Percentiles rank a stretch among this genome's conserved stretches.
These are phyloP conservation scores for Huntiella moniliformis DNA, from an alignment of 2,329 filamentous ascomycete genomes.

Conservation along the genomic window DNA sequence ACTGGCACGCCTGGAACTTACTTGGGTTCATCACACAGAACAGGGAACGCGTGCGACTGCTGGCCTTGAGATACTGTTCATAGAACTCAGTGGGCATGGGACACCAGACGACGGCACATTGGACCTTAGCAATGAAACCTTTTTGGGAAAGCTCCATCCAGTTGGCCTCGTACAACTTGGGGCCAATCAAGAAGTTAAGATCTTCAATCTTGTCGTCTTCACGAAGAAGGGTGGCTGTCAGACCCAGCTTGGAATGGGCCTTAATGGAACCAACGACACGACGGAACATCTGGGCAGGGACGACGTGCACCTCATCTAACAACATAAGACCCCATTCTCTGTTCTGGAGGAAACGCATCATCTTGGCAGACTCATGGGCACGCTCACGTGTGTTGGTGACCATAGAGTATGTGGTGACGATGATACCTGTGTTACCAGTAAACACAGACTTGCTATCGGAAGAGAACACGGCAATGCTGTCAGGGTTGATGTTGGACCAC, in stretches of 20 bases:
- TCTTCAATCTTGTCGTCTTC: conserved; percentile 98
- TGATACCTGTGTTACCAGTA: conserved; percentile 77
- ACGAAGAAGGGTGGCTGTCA: conserved; percentile 82
- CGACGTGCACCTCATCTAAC: conserved; percentile 92
- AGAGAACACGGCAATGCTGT: conserved; percentile 88
- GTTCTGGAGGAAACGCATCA: conserved; percentile 82
- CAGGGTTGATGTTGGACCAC: conserved; percentile 88
- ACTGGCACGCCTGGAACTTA: conserved; percentile 95
- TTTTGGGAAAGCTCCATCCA: conserved; percentile 98
- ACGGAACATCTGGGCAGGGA: conserved; percentile 89
- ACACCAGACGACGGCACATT: conserved; percentile 98
- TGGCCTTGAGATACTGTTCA: conserved; percentile 68
- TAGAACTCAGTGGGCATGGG: conserved; percentile 99
- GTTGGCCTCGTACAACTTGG: conserved; percentile 94
- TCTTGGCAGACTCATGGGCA: conserved; percentile 84
- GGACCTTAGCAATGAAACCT: conserved; percentile 89
- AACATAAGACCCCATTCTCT: conserved; percentile 97
- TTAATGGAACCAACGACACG: conserved; percentile 87
- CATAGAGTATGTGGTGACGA: conserved; percentile 97
- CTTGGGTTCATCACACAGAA: conserved; percentile 95
- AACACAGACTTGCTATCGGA: conserved; percentile 81
- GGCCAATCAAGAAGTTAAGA: conserved; percentile 90
- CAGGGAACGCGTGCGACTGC: conserved; percentile 27
- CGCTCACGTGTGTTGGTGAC: conserved; percentile 78
- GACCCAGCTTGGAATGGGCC: conserved; percentile 81